Evolutionary conservation across 2,329 filamentous ascomycete genomes (phyloP).

Genomic region (Nannizziopsis arthrosporioides): DNA sequence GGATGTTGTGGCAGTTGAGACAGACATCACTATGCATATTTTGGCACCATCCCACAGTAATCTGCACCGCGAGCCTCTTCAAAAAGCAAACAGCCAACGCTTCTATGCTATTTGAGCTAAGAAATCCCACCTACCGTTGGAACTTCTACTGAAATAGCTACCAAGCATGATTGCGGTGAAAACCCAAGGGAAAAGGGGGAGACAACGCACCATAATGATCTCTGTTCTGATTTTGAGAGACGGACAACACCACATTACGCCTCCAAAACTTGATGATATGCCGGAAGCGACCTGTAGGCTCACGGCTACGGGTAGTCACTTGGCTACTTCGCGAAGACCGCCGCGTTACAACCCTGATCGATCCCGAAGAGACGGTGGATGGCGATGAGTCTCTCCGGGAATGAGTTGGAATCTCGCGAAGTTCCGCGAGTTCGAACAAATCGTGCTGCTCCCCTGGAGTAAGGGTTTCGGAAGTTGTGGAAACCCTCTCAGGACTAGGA

Average conservation of each 20-base stretch:
- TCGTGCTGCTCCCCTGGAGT: background rate
- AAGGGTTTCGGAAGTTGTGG: background rate
- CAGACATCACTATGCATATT: too few species aligned
- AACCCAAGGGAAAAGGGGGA: background rate
- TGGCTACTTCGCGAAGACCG: conserved; percentile 11
- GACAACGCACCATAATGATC: conserved; percentile 31
- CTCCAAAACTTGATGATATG: conserved; percentile 69
- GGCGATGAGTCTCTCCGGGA: conserved; percentile 8
- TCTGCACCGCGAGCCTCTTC: too few species aligned
- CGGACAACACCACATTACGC: conserved; percentile 40
- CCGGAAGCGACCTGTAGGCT: conserved; percentile 43
- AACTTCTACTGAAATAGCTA: background rate
- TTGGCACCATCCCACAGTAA: too few species aligned
- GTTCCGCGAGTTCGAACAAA: conserved; percentile 4
- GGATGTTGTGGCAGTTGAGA: too few species aligned
- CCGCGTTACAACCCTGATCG: conserved; percentile 12
- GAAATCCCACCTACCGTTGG: background rate
- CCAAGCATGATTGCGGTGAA: background rate
- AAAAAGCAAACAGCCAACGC: background rate
- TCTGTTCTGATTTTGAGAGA: conserved; percentile 31
- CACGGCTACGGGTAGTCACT: conserved; percentile 3
- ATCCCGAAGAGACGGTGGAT: conserved; percentile 15
- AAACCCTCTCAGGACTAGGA: background rate
- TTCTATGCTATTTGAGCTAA: background rate
- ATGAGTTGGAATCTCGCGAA: conserved; percentile 7